Conservation (phyloP, 2,329 filamentous ascomycete species). For the Aspergillus thermomutatus region DNA sequence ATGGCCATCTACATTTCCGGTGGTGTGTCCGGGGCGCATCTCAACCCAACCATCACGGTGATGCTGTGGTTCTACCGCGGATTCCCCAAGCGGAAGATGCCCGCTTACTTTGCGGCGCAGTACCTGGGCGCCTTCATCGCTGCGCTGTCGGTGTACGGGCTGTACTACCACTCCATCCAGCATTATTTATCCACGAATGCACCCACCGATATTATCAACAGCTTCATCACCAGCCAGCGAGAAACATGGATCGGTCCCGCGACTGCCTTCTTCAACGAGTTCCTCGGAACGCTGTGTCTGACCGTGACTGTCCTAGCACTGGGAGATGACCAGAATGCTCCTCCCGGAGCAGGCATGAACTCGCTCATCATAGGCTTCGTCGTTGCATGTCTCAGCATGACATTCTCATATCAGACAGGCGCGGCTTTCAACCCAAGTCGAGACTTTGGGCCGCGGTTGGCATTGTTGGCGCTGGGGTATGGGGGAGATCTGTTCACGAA, state of each 20-base stretch:
- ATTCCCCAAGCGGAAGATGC: slow-evolving; percentile 51
- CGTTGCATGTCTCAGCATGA: slow-evolving; percentile 29
- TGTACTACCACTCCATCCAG: slow-evolving; percentile 36
- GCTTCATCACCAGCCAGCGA: slow-evolving; percentile 47
- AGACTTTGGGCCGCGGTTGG: slow-evolving; percentile 50
- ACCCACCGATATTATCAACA: slow-evolving; percentile 31
- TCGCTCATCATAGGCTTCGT: slow-evolving; percentile 49
- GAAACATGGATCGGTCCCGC: slow-evolving; percentile 34
- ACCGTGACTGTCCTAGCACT: slow-evolving; percentile 43
- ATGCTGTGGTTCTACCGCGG: slow-evolving; percentile 50
- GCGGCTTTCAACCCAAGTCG: slow-evolving; percentile 48
- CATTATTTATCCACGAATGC: slow-evolving; percentile 31
- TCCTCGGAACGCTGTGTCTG: slow-evolving; percentile 43
- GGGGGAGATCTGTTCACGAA: slow-evolving; percentile 40
- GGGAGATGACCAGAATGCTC: slow-evolving; percentile 47
- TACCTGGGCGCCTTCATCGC: slow-evolving; percentile 52
- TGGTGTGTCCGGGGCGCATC: slow-evolving; percentile 47
- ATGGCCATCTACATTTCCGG: slow-evolving; percentile 48
- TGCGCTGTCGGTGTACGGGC: slow-evolving; percentile 44
- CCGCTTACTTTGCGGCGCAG: slow-evolving; percentile 51
- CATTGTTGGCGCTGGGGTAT: slow-evolving; percentile 45
- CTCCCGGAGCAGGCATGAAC: slow-evolving; percentile 51
- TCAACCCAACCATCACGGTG: slow-evolving; percentile 44
- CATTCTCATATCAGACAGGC: slow-evolving; percentile 48
- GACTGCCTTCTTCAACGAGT: slow-evolving; percentile 49